phyloP scores from a whole-genome alignment of 2,329 filamentous ascomycete species.

The Aureobasidium sp. region DNA sequence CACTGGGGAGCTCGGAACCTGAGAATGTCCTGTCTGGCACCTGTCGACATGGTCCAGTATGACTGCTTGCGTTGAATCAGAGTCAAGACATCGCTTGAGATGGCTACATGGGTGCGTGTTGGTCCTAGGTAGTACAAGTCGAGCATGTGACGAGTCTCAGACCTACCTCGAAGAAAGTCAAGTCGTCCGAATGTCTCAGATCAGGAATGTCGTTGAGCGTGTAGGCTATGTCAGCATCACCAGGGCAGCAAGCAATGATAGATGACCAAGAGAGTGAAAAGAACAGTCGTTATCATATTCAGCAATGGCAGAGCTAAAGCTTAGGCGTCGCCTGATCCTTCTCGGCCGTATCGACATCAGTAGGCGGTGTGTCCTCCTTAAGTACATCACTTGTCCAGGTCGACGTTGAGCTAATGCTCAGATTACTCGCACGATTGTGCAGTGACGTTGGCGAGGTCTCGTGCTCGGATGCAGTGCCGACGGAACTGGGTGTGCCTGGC shows the following conservation, averaged over 20 bases:
- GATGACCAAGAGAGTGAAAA: neutral
- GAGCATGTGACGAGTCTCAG: neutral
- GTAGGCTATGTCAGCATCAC: neutral
- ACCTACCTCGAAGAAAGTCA: neutral
- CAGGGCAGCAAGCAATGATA: neutral
- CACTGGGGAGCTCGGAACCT: no score
- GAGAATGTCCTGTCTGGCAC: neutral
- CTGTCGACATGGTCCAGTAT: neutral
- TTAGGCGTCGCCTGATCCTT: slow-evolving; percentile 4
- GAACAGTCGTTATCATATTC: slow-evolving; percentile 3
- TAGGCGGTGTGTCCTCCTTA: slow-evolving; percentile 16
- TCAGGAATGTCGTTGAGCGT: neutral
- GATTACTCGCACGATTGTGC: slow-evolving; percentile 14
- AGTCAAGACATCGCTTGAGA: neutral
- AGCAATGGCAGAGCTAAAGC: neutral
- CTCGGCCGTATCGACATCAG: slow-evolving; percentile 13
- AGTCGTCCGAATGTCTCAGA: neutral
- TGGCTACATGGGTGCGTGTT: neutral
- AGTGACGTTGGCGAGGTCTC: neutral
- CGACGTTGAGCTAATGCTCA: slow-evolving; percentile 13
- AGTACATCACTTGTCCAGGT: slow-evolving; percentile 13
- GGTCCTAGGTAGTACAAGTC: neutral
- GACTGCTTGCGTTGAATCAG: neutral
- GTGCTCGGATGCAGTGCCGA: neutral
- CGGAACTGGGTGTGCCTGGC: neutral